These are phyloP conservation scores for Cyamopsis tetragonoloba DNA, from an alignment of 306 rosid genomes.

Conservation along the genomic window DNA sequence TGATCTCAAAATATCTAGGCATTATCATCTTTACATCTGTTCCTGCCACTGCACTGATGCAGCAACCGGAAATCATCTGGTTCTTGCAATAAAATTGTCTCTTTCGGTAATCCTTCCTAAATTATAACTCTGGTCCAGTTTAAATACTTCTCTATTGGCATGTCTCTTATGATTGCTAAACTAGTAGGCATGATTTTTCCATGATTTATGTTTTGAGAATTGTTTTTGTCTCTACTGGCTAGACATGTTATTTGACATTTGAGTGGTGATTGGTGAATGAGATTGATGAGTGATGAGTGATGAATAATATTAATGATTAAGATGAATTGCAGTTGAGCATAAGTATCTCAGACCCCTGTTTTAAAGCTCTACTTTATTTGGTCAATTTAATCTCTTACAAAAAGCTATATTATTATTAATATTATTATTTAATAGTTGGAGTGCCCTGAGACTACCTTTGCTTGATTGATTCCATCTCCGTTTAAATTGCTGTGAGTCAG, in stretches of 20 bases:
- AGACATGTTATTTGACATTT: neutral
- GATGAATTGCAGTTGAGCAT: slow-evolving; percentile 18
- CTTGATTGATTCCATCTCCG: too few relatives aligned
- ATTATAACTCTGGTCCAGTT: too few relatives aligned
- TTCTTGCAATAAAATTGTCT: too few relatives aligned
- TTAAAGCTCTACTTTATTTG: slow-evolving; percentile 22
- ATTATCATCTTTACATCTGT: too few relatives aligned
- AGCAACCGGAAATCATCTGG: too few relatives aligned
- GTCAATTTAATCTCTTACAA: neutral
- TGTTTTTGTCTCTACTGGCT: neutral
- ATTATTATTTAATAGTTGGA: slow-evolving; percentile 31
- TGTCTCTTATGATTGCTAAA: neutral
- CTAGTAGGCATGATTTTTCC: neutral
- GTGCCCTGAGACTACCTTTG: neutral
- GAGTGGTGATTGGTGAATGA: too few relatives aligned
- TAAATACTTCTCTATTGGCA: neutral
- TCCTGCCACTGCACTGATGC: too few relatives aligned
- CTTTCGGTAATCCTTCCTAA: too few relatives aligned
- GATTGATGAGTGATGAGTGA: too few relatives aligned
- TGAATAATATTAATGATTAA: slow-evolving; percentile 20
- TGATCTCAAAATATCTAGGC: too few relatives aligned
- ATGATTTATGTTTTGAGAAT: neutral
- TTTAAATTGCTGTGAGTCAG: slow-evolving; percentile 33
- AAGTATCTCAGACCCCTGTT: neutral
- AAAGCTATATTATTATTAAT: slow-evolving; percentile 17